Conservation (phyloP, 208 protist genomes). For the Wallacemonas rigidus region DNA sequence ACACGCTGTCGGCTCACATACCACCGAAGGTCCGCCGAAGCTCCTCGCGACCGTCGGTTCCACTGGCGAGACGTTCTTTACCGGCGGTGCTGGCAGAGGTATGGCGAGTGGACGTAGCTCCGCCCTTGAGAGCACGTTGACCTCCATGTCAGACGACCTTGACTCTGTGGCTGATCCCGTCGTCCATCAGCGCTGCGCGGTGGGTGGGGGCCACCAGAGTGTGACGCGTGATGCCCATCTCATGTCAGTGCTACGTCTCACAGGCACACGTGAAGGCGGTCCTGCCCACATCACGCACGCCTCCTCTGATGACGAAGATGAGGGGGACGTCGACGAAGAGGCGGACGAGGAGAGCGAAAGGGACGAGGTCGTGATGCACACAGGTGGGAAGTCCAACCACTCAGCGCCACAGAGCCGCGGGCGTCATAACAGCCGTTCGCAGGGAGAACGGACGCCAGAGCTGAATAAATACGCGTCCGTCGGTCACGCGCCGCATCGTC, state of each 20-base stretch:
- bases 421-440: no score
- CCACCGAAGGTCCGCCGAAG: background rate
- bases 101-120: constrained; percentile 3
- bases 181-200: background rate
- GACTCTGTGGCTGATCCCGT: background rate
- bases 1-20: no score
- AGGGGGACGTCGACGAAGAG: background rate
- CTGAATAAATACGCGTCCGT: no score
- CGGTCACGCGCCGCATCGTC: no score
- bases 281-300: background rate
- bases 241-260: background rate
- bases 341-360: no score
- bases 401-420: no score
- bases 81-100: background rate
- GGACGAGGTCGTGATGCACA: no score
- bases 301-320: background rate
- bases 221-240: background rate
- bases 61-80: background rate
- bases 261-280: background rate
- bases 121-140: background rate
- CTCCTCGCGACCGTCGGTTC: background rate
- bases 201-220: background rate
- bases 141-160: background rate
- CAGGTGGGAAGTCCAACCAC: no score
- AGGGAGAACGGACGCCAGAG: no score